phyloP scores from a whole-genome alignment of 352 stramenopile species.

The Pythium diclinum region DNA sequence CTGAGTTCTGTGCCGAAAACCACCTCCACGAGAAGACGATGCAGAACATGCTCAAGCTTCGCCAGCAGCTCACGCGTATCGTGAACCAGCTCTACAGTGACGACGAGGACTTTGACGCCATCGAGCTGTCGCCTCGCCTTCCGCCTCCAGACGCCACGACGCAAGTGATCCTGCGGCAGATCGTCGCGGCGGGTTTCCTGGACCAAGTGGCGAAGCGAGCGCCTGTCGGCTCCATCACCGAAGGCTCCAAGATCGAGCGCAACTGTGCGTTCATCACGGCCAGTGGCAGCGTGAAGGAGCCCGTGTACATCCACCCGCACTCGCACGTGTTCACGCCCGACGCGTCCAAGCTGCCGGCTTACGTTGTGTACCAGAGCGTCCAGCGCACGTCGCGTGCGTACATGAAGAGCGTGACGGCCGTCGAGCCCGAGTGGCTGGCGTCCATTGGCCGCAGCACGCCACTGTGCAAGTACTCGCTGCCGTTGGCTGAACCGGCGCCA shows the following conservation, averaged over 20 bases:
- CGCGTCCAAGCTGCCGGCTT: constrained; percentile 56
- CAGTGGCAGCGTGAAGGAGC: constrained; percentile 51
- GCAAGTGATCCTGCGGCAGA: constrained; percentile 64
- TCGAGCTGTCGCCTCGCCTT: constrained; percentile 63
- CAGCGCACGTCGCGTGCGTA: constrained; percentile 82
- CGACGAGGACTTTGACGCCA: constrained; percentile 35
- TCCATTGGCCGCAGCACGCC: constrained; percentile 71
- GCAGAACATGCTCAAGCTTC: constrained; percentile 86
- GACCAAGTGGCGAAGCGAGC: constrained; percentile 81
- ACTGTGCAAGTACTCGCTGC: constrained; percentile 63
- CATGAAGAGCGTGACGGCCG: constrained; percentile 97
- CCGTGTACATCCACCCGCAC: constrained; percentile 84
- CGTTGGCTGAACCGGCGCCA: constrained; percentile 56
- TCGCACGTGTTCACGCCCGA: constrained; percentile 78
- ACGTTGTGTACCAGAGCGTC: constrained; percentile 79
- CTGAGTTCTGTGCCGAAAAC: constrained; percentile 69
- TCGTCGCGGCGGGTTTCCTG: constrained; percentile 75
- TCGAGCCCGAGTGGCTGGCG: constrained; percentile 97
- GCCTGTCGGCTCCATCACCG: constrained; percentile 65
- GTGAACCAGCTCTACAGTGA: constrained; percentile 65
- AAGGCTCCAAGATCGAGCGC: constrained; percentile 79
- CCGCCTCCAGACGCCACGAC: constrained; percentile 57
- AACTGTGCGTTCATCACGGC: constrained; percentile 78
- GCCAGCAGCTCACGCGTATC: constrained; percentile 79
- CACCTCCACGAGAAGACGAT: constrained; percentile 85